A percentile compares a stretch with the other conserved stretches of the same genome.
phyloP scores from a whole-genome alignment of 2,329 filamentous ascomycete species.

The Pseudogymnoascus sp. region DNA sequence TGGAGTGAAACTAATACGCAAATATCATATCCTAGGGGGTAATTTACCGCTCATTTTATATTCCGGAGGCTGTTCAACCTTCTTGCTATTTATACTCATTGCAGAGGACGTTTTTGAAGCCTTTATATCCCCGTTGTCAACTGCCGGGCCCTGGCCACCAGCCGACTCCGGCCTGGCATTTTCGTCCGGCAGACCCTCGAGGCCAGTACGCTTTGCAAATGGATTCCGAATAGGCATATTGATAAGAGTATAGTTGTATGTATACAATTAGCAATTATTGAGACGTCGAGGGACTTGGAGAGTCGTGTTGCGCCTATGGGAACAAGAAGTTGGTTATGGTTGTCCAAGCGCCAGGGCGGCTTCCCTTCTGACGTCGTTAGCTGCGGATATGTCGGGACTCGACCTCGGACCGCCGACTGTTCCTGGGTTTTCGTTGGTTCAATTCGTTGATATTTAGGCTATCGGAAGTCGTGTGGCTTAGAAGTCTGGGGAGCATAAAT shows the following conservation, averaged over 20 bases:
- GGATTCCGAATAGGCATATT: conserved; percentile 67
- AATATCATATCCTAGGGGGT: conserved; percentile 12
- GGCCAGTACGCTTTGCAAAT: conserved; percentile 53
- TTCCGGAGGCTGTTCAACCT: conserved; percentile 53
- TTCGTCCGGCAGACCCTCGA: conserved; percentile 38
- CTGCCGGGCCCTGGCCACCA: conserved; percentile 42
- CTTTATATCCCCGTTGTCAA: conserved; percentile 56
- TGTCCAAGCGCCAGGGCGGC: conserved; percentile 1
- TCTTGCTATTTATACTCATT: conserved; percentile 54
- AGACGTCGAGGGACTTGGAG: not conserved
- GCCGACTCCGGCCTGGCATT: conserved; percentile 39
- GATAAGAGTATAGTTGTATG: conserved; percentile 7
- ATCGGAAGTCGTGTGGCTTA: not conserved
- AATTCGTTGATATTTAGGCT: not conserved
- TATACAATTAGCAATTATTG: conserved; percentile 2
- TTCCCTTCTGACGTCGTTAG: conserved; percentile 1
- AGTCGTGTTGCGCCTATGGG: not conserved
- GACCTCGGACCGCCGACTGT: not conserved
- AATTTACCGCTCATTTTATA: conserved; percentile 73
- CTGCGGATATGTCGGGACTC: not conserved
- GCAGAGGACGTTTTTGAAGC: conserved; percentile 56
- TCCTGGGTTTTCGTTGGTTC: not conserved
- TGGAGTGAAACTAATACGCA: conserved; percentile 13
- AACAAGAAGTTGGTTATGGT: conserved; percentile 3
- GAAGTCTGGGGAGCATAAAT: not conserved